Evolutionary conservation across 495 filamentous ascomycete species (phyloP), one percentile per base, ranked within the genome.

Genomic region (Penicillium salamii): DNA sequence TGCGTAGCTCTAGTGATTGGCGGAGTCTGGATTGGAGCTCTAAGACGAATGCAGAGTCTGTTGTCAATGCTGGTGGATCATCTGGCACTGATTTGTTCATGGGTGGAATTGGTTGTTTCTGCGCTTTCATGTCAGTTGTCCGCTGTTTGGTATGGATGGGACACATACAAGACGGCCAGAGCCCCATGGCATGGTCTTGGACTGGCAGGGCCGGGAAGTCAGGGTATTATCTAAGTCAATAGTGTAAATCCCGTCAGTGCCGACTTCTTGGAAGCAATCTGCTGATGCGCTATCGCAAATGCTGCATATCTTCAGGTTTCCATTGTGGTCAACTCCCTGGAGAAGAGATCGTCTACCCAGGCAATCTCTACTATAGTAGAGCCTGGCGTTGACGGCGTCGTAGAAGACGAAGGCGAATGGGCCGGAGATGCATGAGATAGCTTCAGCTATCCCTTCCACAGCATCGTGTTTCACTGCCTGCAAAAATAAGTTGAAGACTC

Each of bases 361-460:
- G 48, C 85, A 85, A 66, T 99, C 93, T 48, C 93, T 76, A 14
- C 85, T 89, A 63, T 86, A 96, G 72, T 82, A 92, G 6, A 97
- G 37, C 20, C 71, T 75, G 12, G 70, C 67, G 45, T 77, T 65
- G 17, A 64, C 50, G 5, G 75, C 75, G 69, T 97, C 88, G 62
- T 85, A 90, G 67, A 87, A 97, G 2, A 96, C 82, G 70, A 97
- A 95, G 12, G 95, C 88, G 67, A 89, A 97, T 8, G 95, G 91
- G 7, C 93, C 93, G 41, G 84, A 81, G 28, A 96, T 81, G 36
- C 68, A 71, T 35, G 78, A 75, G 42, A 93, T 63, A 3, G 79
- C 78, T 24, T 71, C 65, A 20, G 81, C 46, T 31, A 88, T 52
- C 31, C 61, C 61, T 13, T 61, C 29, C 3, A 58, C 43, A 13